Evolutionary conservation across 2,329 filamentous ascomycete species (phyloP).

Genomic region (Bipolaris bicolor): DNA sequence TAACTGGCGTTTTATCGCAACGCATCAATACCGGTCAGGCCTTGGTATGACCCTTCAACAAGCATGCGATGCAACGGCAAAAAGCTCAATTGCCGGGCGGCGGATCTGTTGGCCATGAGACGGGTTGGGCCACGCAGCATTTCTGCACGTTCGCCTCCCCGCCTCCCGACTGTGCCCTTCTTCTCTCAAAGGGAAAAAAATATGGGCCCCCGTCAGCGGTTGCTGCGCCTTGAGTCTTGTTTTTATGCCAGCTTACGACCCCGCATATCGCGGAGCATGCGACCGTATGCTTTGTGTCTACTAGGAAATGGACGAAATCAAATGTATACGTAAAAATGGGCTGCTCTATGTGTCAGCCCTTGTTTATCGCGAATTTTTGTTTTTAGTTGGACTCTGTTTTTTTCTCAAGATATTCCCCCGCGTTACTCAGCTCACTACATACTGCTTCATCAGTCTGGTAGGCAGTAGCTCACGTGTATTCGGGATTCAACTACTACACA

Average conservation of each 20-base stretch:
- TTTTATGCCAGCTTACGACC: slow-evolving; percentile 12
- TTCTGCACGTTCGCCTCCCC: slow-evolving; percentile 14
- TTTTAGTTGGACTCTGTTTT: not conserved
- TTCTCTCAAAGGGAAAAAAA: not conserved
- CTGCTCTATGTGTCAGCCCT: no score
- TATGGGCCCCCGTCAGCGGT: slow-evolving; percentile 7
- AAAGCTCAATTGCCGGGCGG: slow-evolving; percentile 2
- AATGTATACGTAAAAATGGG: not conserved
- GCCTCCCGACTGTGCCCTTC: slow-evolving; percentile 7
- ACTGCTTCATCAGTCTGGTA: not conserved
- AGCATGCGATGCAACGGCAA: slow-evolving; percentile 6
- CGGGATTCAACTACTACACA: not conserved
- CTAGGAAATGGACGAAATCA: not conserved
- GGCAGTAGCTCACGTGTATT: no score
- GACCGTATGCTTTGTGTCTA: not conserved
- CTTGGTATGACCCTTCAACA: slow-evolving; percentile 7
- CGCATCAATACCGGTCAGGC: slow-evolving; percentile 9
- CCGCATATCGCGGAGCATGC: slow-evolving; percentile 12
- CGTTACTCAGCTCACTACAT: not conserved
- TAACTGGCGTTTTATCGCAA: slow-evolving; percentile 14
- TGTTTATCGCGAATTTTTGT: not conserved
- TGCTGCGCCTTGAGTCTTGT: not conserved
- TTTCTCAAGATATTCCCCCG: not conserved
- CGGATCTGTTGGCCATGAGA: slow-evolving; percentile 1
- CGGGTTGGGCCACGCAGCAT: not conserved